phyloP scores from a whole-genome alignment of 441 rosid genomes.

The Erodium trifolium region DNA sequence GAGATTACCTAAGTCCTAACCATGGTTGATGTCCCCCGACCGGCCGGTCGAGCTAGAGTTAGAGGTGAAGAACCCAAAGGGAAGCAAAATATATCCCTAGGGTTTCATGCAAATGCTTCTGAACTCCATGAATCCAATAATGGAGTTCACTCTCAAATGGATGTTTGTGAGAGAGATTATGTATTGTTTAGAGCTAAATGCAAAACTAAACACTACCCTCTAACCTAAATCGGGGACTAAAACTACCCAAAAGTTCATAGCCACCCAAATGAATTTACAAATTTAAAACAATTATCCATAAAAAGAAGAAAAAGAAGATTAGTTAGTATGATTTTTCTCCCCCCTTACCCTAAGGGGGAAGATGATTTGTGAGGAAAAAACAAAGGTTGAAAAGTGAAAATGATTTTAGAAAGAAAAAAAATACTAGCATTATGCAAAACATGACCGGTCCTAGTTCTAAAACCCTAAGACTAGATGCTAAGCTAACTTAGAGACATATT shows the following conservation, averaged over 20 bases:
- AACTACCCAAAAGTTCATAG: conserved; percentile 49
- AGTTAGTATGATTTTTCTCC: conserved; percentile 18
- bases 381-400: not conserved
- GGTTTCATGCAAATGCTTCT: conserved; percentile 65
- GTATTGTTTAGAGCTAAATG: conserved; percentile 31
- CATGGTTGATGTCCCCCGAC: conserved; percentile 49
- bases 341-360: conserved; percentile 47
- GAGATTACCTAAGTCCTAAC: conserved; percentile 68
- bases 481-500: conserved; percentile 21
- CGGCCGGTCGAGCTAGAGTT: conserved; percentile 21
- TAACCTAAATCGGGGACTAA: conserved; percentile 32
- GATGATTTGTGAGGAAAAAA: conserved; percentile 16
- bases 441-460: conserved; percentile 49
- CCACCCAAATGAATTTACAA: conserved; percentile 45
- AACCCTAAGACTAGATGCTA: conserved; percentile 49
- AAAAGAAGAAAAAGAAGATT: not conserved
- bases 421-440: conserved; percentile 27
- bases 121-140: conserved; percentile 47
- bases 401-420: conserved; percentile 5
- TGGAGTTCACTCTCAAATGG: conserved; percentile 29
- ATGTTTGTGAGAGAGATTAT: conserved; percentile 22
- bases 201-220: conserved; percentile 27
- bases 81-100: conserved; percentile 82
- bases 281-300: conserved; percentile 16
- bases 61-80: conserved; percentile 54